Evolutionary conservation across 2,329 filamentous ascomycete genomes (phyloP).

Genomic region (Pestalotiopsis sp.): DNA sequence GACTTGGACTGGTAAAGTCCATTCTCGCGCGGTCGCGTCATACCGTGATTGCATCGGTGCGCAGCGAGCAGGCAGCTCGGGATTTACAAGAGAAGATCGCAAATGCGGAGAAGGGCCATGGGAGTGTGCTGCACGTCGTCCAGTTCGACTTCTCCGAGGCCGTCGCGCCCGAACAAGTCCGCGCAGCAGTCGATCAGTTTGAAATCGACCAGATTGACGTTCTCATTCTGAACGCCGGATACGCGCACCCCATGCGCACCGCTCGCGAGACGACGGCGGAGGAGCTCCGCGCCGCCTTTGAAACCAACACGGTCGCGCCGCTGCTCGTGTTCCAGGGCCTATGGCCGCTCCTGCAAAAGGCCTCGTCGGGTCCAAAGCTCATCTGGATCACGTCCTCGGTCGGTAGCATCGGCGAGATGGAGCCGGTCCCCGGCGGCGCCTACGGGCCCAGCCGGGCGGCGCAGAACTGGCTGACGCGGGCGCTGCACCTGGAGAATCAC

Average conservation of each 20-base stretch:
- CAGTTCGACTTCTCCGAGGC: constrained; percentile 37
- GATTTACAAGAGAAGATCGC: constrained; percentile 19
- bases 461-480: constrained; percentile 33
- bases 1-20: constrained; percentile 34
- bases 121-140: constrained; percentile 34
- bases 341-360: constrained; percentile 32
- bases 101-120: constrained; percentile 25
- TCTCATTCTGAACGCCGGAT: constrained; percentile 54
- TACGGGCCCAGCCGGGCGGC: constrained; percentile 38
- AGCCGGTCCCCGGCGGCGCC: constrained; percentile 31
- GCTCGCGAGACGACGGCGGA: constrained; percentile 28
- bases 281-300: constrained; percentile 40
- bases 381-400: constrained; percentile 37
- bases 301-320: constrained; percentile 45
- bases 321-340: constrained; percentile 36
- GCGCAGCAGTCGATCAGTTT: constrained; percentile 26
- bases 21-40: constrained; percentile 55
- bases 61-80: constrained; percentile 23
- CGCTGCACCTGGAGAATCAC: constrained; percentile 29
- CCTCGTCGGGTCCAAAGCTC: constrained; percentile 29
- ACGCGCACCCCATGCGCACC: constrained; percentile 30
- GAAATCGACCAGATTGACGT: constrained; percentile 45
- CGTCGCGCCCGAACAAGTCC: constrained; percentile 28
- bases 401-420: constrained; percentile 33
- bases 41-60: constrained; percentile 41